Percentiles rank a stretch among this genome's conserved stretches.
Conservation (phyloP, 2,329 filamentous ascomycete species). For the Dactylonectria macrodidyma region DNA sequence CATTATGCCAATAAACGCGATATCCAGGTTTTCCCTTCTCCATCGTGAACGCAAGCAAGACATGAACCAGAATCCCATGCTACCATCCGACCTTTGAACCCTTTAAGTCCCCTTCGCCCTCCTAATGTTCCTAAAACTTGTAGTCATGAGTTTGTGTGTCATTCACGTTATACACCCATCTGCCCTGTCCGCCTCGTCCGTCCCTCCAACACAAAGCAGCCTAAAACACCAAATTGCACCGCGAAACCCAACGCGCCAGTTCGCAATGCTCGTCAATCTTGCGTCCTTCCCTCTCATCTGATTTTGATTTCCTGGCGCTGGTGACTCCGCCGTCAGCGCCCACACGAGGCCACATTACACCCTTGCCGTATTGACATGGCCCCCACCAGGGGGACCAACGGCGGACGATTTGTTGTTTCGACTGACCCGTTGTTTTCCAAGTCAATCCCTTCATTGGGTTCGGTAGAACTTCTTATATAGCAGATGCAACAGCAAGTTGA, state of each 20-base stretch:
- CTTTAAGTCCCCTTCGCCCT: conserved; percentile 38
- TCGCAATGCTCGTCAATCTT: conserved; percentile 43
- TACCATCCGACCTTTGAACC: conserved; percentile 34
- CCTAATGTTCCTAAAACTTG: conserved; percentile 31
- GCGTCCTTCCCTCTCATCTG: conserved; percentile 3
- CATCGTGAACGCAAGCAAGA: conserved; percentile 20
- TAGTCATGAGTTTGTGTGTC: conserved; percentile 41
- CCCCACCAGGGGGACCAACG: conserved; percentile 26
- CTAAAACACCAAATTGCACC: conserved; percentile 44
- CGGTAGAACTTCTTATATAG: conserved; percentile 99
- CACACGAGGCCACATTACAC: conserved; percentile 6
- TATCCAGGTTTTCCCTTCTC: conserved; percentile 41
- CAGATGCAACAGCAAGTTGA: conserved; percentile 96
- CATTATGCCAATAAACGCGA: conserved; percentile 45
- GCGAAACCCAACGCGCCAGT: conserved; percentile 43
- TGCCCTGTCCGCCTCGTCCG: conserved; percentile 30
- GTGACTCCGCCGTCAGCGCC: background rate
- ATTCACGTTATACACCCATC: conserved; percentile 36
- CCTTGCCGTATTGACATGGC: conserved; percentile 4
- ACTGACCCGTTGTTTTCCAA: background rate
- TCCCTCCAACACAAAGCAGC: conserved; percentile 41
- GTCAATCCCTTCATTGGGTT: conserved; percentile 66
- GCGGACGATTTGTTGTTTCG: background rate
- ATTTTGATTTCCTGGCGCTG: conserved; percentile 1
- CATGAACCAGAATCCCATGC: conserved; percentile 32